phyloP scores from a whole-genome alignment of 805 yeast genomes.

The Priceomyces castillae region DNA sequence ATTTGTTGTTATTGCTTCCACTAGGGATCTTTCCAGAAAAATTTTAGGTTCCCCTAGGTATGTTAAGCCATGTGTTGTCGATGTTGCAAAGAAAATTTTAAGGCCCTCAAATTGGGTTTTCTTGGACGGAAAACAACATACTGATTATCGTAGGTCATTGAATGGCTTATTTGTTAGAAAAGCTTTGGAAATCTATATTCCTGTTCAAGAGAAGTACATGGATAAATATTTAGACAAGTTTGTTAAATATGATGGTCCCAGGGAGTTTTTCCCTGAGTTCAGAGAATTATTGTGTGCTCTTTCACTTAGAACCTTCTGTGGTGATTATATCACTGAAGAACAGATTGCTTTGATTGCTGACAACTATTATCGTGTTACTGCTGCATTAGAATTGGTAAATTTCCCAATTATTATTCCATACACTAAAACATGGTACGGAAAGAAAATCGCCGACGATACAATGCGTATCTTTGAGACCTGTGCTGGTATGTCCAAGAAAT shows the following conservation, averaged over 20 bases:
- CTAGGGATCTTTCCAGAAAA: constrained; percentile 85
- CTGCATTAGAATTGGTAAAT: constrained; percentile 94
- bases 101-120: constrained; percentile 98
- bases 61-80: constrained; percentile 97
- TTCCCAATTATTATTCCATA: constrained; percentile 95
- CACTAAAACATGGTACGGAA: constrained; percentile 98
- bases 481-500: constrained; percentile 82
- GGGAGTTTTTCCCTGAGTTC: constrained; percentile 84
- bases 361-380: constrained; percentile 87
- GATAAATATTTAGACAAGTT: constrained; percentile 75
- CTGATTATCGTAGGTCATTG: constrained; percentile 86
- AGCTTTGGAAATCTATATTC: constrained; percentile 82
- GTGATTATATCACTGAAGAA: constrained; percentile 88
- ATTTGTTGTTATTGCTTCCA: constrained; percentile 90
- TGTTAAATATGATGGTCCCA: constrained; percentile 60
- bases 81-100: constrained; percentile 89
- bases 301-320: constrained; percentile 91
- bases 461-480: constrained; percentile 89
- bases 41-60: constrained; percentile 78
- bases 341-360: constrained; percentile 88
- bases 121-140: constrained; percentile 92
- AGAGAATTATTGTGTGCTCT: constrained; percentile 96
- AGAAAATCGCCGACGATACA: constrained; percentile 86
- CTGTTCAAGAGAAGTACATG: constrained; percentile 80
- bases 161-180: constrained; percentile 84